phyloP scores from a whole-genome alignment of 768 basidiomycete species.

The Pleurotus djamor region DNA sequence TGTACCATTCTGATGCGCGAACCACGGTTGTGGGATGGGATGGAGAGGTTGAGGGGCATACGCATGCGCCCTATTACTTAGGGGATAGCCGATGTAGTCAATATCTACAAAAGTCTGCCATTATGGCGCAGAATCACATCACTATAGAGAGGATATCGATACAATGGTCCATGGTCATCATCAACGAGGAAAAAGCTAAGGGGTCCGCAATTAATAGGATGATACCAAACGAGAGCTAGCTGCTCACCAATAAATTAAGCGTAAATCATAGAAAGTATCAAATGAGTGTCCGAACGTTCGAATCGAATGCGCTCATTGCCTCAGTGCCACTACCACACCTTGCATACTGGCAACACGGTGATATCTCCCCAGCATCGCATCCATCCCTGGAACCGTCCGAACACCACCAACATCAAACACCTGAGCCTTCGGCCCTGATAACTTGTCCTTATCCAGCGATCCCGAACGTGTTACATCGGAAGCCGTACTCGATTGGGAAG shows the following conservation, averaged over 20 bases:
- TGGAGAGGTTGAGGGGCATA: too few species aligned
- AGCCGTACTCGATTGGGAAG: background rate
- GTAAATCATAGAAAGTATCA: background rate
- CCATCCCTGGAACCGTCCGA: background rate
- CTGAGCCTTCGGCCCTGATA: background rate
- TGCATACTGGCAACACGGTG: conserved; percentile 6
- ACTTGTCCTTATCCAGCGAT: background rate
- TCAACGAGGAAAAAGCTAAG: too few species aligned
- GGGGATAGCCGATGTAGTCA: too few species aligned
- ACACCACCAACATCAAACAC: background rate
- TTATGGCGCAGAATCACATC: too few species aligned
- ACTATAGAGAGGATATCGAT: too few species aligned
- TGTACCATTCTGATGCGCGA: too few species aligned
- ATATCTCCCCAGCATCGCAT: conserved; percentile 6
- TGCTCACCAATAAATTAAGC: background rate
- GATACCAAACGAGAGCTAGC: too few species aligned
- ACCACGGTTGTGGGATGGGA: too few species aligned
- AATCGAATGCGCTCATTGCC: background rate
- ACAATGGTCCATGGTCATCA: too few species aligned
- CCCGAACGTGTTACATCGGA: background rate
- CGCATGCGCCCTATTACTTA: too few species aligned
- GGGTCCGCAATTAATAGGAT: too few species aligned
- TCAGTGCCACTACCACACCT: background rate
- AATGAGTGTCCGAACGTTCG: background rate
- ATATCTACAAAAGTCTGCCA: too few species aligned